Conservation (phyloP, 106 monocot species). For the Dioscorea alata region DNA sequence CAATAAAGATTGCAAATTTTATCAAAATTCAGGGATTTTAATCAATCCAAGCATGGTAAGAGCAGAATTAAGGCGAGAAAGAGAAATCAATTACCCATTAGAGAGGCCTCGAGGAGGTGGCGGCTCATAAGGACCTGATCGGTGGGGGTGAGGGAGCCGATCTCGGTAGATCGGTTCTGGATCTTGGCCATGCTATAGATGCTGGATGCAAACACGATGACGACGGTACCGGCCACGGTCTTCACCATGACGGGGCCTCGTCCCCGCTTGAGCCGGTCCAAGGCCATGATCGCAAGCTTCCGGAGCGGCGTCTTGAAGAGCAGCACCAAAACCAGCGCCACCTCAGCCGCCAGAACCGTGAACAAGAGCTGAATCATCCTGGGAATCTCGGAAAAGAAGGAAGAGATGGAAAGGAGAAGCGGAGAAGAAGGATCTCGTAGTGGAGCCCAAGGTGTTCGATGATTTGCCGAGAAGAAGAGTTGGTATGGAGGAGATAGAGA, state of each 20-base stretch:
- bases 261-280: slow-evolving; percentile 69
- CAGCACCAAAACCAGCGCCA: slow-evolving; percentile 32
- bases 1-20: too few species aligned
- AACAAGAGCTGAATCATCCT: slow-evolving; percentile 67
- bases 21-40: too few species aligned
- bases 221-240: slow-evolving; percentile 50
- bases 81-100: slow-evolving; percentile 53
- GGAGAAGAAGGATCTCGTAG: too few species aligned
- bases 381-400: too few species aligned
- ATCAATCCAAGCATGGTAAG: neutral
- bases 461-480: too few species aligned
- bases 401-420: too few species aligned
- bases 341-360: slow-evolving; percentile 47
- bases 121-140: slow-evolving; percentile 85
- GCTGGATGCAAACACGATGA: slow-evolving; percentile 45
- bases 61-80: neutral
- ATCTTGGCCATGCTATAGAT: slow-evolving; percentile 67
- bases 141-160: slow-evolving; percentile 58
- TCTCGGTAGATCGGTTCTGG: slow-evolving; percentile 32
- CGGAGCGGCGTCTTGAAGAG: slow-evolving; percentile 56
- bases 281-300: slow-evolving; percentile 33
- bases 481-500: too few species aligned
- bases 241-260: slow-evolving; percentile 54
- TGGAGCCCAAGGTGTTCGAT: too few species aligned
- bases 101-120: slow-evolving; percentile 74